Evolutionary conservation across 139 green algal genomes (phyloP), one percentile per base, ranked within the genome.

Genomic region (Eudorina sp.): DNA sequence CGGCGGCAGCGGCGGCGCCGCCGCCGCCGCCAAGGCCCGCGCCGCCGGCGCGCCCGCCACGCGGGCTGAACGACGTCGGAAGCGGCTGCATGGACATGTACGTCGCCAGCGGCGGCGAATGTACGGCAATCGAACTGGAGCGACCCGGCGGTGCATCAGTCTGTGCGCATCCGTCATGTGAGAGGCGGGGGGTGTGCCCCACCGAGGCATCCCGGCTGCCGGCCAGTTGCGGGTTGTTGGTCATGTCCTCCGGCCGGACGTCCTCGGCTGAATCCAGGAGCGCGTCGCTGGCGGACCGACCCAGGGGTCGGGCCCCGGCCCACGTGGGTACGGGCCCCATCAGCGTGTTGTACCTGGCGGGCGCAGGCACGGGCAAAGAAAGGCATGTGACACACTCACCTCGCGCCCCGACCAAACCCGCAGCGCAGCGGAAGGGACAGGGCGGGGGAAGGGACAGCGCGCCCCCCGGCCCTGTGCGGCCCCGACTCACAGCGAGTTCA

Each of bases 401-500:
- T n/a, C n/a, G n/a, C n/a, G n/a, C n/a, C n/a, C n/a, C n/a, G n/a
- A n/a, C n/a, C n/a, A n/a, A n/a, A n/a, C n/a, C n/a, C n/a, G n/a
- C n/a, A n/a, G n/a, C n/a, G n/a, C n/a, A n/a, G n/a, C n/a, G n/a
- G n/a, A n/a, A n/a, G n/a, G n/a, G n/a, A n/a, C n/a, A n/a, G n/a
- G 48, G 48, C 11, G 48, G 48, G 48, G 48, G 48, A 55, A 13
- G 48, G 48, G 13, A 55, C 48, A 55, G 48, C 9, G 48, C 11
- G 48, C n/a, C 13, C 48, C 62, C 62, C 62, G 13, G 48, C 48
- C 48, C 48, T 55, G 9, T 55, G 48, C 48, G 13, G 48, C 48
- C 55, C 34, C 16, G 4, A 21, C 76, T 85, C 58, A 86, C 80
- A 86, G 45, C 53, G 34, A 60, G 31, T 86, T 86, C 19, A 76